Percentiles rank a stretch among this genome's conserved stretches.
Evolutionary conservation across 2,329 filamentous ascomycete species (phyloP).

Genomic region (Boeremia lycopersici): DNA sequence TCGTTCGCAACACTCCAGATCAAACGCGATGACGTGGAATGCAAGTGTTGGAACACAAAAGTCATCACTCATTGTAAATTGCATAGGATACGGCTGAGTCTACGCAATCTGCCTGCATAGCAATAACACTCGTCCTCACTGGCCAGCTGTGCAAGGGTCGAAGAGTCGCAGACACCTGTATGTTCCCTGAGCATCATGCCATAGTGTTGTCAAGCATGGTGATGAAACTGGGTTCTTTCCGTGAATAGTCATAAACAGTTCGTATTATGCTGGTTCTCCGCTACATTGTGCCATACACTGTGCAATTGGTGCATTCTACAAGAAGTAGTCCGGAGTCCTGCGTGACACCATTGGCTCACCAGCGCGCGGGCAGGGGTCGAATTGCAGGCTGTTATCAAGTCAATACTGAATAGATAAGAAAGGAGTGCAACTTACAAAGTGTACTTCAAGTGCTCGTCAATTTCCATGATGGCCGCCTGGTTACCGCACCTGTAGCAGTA

Average conservation of each 20-base stretch:
- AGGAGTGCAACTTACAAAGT: slow-evolving; percentile 81
- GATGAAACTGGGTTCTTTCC: background rate
- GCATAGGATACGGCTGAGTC: background rate
- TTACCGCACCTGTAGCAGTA: slow-evolving; percentile 99
- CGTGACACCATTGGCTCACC: slow-evolving; percentile 97
- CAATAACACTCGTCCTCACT: background rate
- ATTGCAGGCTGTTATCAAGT: slow-evolving; percentile 79
- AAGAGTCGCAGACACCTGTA: background rate
- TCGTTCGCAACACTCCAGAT: too few relatives aligned
- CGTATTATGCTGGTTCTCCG: slow-evolving; percentile 12
- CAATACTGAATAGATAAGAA: slow-evolving; percentile 18
- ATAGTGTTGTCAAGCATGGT: background rate
- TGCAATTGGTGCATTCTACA: slow-evolving; percentile 60
- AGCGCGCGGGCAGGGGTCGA: slow-evolving; percentile 95
- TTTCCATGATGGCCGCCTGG: slow-evolving; percentile 99
- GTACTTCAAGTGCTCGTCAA: slow-evolving; percentile 98
- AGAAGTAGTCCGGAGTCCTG: slow-evolving; percentile 98
- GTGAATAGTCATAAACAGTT: background rate
- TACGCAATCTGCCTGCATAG: slow-evolving; percentile 1
- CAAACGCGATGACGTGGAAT: background rate
- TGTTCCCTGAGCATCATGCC: background rate
- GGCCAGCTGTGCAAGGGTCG: background rate
- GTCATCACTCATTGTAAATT: slow-evolving; percentile 10
- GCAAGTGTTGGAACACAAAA: background rate
- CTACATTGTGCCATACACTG: slow-evolving; percentile 27